Conservation (phyloP, 768 basidiomycete species). For the Boletus sp. region DNA sequence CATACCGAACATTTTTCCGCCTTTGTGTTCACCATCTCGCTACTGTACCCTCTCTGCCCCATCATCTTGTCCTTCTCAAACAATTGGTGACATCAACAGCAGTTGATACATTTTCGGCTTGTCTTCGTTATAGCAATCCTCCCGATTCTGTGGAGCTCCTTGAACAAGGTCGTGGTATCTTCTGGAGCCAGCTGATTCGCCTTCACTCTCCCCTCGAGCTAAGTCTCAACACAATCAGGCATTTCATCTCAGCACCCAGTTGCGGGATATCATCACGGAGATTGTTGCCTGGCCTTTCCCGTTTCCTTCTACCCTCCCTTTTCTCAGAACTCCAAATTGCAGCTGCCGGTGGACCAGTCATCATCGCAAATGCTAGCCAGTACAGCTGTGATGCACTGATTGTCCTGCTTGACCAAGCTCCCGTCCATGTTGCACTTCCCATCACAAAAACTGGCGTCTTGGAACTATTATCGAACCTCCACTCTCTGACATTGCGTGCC, state of each 20-base stretch:
- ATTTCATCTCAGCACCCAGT: neutral
- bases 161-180: slow-evolving; percentile 4
- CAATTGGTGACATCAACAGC: too few relatives aligned
- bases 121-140: neutral
- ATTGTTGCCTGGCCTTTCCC: slow-evolving; percentile 21
- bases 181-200: slow-evolving; percentile 21
- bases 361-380: too few relatives aligned
- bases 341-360: too few relatives aligned
- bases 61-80: neutral
- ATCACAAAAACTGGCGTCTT: neutral
- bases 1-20: slow-evolving; percentile 6
- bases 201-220: slow-evolving; percentile 7
- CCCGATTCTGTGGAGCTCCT: too few relatives aligned
- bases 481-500: neutral
- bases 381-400: too few relatives aligned
- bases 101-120: too few relatives aligned
- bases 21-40: too few relatives aligned
- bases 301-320: slow-evolving; percentile 24
- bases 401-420: neutral
- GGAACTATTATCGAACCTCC: neutral
- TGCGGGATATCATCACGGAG: slow-evolving; percentile 4
- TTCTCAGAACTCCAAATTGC: neutral
- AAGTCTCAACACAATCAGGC: neutral
- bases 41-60: neutral
- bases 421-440: neutral